Percentiles rank a stretch among this genome's conserved stretches.
Conservation (phyloP, 1,284 basidiomycete genomes). For the Trichosporon sp. region DNA sequence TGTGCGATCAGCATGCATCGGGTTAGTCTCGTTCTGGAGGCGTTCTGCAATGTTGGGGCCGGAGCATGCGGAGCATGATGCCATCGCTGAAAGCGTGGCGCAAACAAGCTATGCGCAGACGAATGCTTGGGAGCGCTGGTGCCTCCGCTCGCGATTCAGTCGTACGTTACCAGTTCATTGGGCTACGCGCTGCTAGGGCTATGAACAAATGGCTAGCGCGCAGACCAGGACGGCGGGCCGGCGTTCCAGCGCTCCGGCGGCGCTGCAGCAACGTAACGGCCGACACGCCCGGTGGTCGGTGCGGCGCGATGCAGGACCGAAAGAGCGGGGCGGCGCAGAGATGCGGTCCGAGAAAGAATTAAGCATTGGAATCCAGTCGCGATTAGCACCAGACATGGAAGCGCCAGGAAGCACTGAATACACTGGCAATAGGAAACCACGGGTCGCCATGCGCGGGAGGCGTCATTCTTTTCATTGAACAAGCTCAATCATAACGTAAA, state of each 20-base stretch:
- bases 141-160: no score
- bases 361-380: not conserved
- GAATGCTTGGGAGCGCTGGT: not conserved
- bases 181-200: no score
- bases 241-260: no score
- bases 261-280: not conserved
- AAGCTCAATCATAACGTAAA: not conserved
- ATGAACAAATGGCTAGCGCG: no score
- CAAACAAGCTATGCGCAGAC: not conserved
- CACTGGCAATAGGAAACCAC: not conserved
- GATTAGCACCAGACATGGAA: not conserved
- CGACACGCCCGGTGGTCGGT: not conserved
- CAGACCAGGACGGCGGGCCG: no score
- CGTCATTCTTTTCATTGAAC: slow-evolving; percentile 1
- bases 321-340: not conserved
- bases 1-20: not conserved
- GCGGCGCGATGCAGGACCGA: not conserved
- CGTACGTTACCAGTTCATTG: no score
- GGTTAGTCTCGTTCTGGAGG: not conserved
- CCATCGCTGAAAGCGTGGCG: no score
- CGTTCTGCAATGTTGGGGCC: not conserved
- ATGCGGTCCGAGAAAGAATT: not conserved
- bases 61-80: not conserved
- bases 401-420: not conserved
- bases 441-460: not conserved